phyloP scores from a whole-genome alignment of 805 yeast genomes.

The Starmerella roubikii region DNA sequence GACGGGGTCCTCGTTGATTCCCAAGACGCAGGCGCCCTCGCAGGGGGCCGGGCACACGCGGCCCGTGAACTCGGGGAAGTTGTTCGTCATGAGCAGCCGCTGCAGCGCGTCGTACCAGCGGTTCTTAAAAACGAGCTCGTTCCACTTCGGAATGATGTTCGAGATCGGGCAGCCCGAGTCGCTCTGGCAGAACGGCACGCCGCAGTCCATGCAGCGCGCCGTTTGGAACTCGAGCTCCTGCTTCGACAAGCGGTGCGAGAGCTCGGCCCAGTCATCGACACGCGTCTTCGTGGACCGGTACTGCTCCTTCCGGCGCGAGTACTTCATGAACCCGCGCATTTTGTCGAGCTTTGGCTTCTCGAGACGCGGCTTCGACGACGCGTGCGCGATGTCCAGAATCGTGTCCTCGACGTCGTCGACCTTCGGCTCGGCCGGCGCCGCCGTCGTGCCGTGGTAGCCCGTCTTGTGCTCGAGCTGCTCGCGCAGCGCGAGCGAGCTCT shows the following conservation, averaged over 20 bases:
- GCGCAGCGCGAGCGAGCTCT: constrained; percentile 17
- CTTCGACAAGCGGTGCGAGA: constrained; percentile 65
- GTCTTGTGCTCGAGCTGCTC: constrained; percentile 7
- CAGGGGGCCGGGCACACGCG: constrained; percentile 99
- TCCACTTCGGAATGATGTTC: constrained; percentile 95
- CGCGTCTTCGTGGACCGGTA: constrained; percentile 68
- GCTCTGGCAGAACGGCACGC: constrained; percentile 96
- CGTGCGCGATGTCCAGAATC: constrained; percentile 51
- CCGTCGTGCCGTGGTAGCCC: neutral
- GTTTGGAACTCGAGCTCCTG: constrained; percentile 83
- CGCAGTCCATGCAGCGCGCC: constrained; percentile 99
- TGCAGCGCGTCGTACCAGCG: constrained; percentile 91
- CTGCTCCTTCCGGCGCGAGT: constrained; percentile 74
- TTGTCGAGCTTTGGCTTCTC: constrained; percentile 73
- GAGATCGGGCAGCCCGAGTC: constrained; percentile 98
- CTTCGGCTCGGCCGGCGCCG: constrained; percentile 50
- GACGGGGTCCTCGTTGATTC: constrained; percentile 87
- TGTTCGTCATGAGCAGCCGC: constrained; percentile 85
- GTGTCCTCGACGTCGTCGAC: constrained; percentile 85
- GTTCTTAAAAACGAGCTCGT: constrained; percentile 86
- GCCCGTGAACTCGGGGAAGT: constrained; percentile 97
- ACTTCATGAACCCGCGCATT: constrained; percentile 84
- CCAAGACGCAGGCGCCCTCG: constrained; percentile 91
- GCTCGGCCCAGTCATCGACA: constrained; percentile 83
- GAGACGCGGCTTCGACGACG: constrained; percentile 32